These are phyloP conservation scores for Populus euphratica DNA, from an alignment of 345 rosid species.

Conservation along the genomic window DNA sequence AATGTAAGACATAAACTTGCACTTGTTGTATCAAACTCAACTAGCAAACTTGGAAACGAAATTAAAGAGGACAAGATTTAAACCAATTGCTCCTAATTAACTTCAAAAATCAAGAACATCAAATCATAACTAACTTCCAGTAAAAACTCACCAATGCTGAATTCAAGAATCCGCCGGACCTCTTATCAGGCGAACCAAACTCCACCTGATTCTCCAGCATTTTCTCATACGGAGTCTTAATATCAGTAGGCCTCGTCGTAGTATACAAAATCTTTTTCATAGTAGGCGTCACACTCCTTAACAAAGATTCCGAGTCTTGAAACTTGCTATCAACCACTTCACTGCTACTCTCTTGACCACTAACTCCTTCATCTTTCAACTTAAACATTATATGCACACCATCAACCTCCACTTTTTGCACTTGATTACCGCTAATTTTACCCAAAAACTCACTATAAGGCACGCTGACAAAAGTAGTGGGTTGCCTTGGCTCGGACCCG, in stretches of 20 bases:
- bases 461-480: constrained; percentile 56
- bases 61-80: neutral
- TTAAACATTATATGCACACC: constrained; percentile 84
- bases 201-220: constrained; percentile 89
- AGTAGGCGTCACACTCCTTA: constrained; percentile 58
- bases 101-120: neutral
- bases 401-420: constrained; percentile 85
- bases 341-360: constrained; percentile 31
- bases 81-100: neutral
- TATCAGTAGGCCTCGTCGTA: constrained; percentile 73
- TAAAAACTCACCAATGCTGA: constrained; percentile 62
- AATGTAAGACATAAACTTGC: neutral
- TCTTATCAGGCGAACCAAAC: constrained; percentile 86
- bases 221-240: constrained; percentile 86
- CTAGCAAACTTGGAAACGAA: neutral
- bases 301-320: constrained; percentile 56
- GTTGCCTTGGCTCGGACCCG: constrained; percentile 73
- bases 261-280: constrained; percentile 63
- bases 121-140: neutral
- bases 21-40: neutral
- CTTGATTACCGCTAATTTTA: constrained; percentile 59
- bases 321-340: constrained; percentile 38
- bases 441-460: constrained; percentile 88
- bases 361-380: constrained; percentile 48
- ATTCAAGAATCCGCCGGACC: constrained; percentile 75